Evolutionary conservation across 2,329 filamentous ascomycete genomes (phyloP).

Genomic region (Scedosporium dehoogii): DNA sequence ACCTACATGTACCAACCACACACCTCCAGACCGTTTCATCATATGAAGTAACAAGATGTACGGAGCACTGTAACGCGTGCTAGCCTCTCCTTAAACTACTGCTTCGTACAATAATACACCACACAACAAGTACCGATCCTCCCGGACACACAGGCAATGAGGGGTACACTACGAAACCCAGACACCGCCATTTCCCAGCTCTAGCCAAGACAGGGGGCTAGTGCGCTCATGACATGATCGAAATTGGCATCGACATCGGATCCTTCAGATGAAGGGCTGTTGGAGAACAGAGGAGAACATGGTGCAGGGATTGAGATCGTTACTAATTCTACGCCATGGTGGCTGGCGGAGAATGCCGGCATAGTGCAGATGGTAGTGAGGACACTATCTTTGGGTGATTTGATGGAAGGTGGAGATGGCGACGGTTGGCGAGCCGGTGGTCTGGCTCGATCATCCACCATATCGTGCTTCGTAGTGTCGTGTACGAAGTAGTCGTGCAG

Average conservation of each 20-base stretch:
- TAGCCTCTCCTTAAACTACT: too few relatives aligned
- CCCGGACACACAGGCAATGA: not conserved
- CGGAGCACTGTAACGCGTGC: too few relatives aligned
- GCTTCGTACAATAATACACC: too few relatives aligned
- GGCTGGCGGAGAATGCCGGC: not conserved
- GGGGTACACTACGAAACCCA: not conserved
- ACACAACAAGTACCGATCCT: not conserved
- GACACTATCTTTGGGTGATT: too few relatives aligned
- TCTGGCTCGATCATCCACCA: too few relatives aligned
- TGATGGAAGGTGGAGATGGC: too few relatives aligned
- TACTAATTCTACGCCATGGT: not conserved
- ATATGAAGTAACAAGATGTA: too few relatives aligned
- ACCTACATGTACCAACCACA: too few relatives aligned
- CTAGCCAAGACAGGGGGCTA: not conserved
- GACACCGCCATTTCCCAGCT: slow-evolving; percentile 4
- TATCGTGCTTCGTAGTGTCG: too few relatives aligned
- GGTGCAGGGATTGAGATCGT: not conserved
- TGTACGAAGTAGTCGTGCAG: too few relatives aligned
- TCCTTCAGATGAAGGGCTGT: not conserved
- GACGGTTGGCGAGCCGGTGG: too few relatives aligned
- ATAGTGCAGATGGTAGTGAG: not conserved
- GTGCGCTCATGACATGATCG: slow-evolving; percentile 2
- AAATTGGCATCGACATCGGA: slow-evolving; percentile 5
- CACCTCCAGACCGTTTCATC: too few relatives aligned
- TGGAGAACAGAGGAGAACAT: not conserved